A percentile compares a stretch with the other conserved stretches of the same genome.
Conservation (phyloP, 805 yeast genomes). For the Torulaspora indica region DNA sequence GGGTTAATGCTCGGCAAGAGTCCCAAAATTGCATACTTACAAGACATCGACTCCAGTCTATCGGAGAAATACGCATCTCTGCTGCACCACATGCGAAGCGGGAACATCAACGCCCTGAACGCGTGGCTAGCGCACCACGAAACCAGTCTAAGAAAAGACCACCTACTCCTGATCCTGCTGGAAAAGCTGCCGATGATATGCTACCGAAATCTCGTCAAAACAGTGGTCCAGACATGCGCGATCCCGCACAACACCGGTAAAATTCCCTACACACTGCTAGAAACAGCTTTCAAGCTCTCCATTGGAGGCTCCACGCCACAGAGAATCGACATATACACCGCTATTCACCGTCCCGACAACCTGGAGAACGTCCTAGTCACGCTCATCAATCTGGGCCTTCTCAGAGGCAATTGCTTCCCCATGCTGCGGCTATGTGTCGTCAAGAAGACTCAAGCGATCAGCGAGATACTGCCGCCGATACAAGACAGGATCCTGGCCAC, state of each 20-base stretch:
- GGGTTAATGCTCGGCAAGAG: conserved; percentile 51
- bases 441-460: conserved; percentile 26
- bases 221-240: conserved; percentile 18
- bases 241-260: conserved; percentile 24
- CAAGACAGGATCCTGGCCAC: conserved; percentile 26
- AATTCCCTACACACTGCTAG: conserved; percentile 26
- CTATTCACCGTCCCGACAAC: conserved; percentile 23
- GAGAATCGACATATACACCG: conserved; percentile 23
- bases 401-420: conserved; percentile 36
- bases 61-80: conserved; percentile 40
- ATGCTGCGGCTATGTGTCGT: conserved; percentile 28
- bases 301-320: no score
- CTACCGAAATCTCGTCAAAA: conserved; percentile 38
- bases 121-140: conserved; percentile 34
- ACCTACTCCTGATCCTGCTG: conserved; percentile 37
- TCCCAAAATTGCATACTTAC: conserved; percentile 39
- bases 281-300: conserved; percentile 19
- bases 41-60: conserved; percentile 24
- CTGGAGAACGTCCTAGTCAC: conserved; percentile 32
- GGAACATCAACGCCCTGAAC: conserved; percentile 40
- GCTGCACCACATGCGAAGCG: conserved; percentile 38
- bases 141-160: conserved; percentile 30
- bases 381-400: conserved; percentile 29
- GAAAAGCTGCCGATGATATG: conserved; percentile 42
- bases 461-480: conserved; percentile 29